Base-by-base conservation (phyloP, 75 land plant species). In the Selaginella tamariscina region DNA sequence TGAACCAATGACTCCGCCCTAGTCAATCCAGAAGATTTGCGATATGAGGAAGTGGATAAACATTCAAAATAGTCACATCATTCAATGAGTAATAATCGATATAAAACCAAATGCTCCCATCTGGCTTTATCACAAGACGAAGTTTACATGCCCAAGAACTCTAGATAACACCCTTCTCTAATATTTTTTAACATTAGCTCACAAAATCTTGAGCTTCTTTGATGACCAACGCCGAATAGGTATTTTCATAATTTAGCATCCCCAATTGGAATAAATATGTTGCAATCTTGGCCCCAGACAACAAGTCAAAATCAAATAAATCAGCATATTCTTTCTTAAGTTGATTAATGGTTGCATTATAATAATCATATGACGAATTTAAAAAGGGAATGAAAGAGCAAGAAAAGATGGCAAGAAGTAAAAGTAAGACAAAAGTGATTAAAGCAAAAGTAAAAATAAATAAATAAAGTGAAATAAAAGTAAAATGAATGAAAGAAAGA, bases 71-170 rank as follows among this genome's bases (percentile, higher is more conserved):
- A 0, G n/a, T 66, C 21, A 65, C 29, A 18, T 30, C 24, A 23
- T 72, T 66, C 1, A 65, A 24, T 2, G 15, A 30, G 2, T 32
- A 21, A 32, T 28, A 73, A 32, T 73, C 74, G 9, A 73, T 31
- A 20, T 20, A 73, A 22, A 67, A 55, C 0, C 64, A 5, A 28
- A 24, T 30, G 15, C 55, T 56, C 23, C 69, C 74, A 73, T 73
- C 57, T 18, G 65, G 33, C 29, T 66, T 73, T 1, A 2, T 0
- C 1, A 73, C 69, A 20, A 73, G 21, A 33, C 33, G 68, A 31
- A 24, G 68, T 32, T 66, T 18, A 31, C 33, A 66, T 8, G n/a
- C 31, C 68, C 31, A 66, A 21, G 68, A 32, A 22, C 33, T 22
- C 32, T 1, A 27, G 1, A 66, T 66, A 31, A 66, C 23, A 8